A percentile compares a stretch with the other conserved stretches of the same genome.
Evolutionary conservation across 768 basidiomycete species (phyloP).

Genomic region (Suillus subalutaceus): DNA sequence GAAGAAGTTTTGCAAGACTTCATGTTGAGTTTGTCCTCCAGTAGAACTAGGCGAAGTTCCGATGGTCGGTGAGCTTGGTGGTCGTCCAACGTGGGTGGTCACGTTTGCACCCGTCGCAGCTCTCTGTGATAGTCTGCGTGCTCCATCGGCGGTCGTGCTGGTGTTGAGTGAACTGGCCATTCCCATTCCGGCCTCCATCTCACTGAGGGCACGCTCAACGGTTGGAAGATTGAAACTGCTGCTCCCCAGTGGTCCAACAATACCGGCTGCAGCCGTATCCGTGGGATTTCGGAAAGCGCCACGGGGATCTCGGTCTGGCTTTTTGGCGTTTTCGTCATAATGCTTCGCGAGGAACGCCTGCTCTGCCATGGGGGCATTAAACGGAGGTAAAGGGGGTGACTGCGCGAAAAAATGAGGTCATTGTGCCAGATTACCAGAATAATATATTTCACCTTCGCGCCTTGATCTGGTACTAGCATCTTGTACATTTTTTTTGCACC

Average conservation of each 20-base stretch:
- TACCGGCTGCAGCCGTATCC: constrained; percentile 62
- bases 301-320: constrained; percentile 87
- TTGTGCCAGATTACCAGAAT: not conserved
- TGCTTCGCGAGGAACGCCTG: constrained; percentile 90
- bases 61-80: constrained; percentile 44
- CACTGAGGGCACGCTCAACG: constrained; percentile 84
- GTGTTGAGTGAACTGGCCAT: constrained; percentile 35
- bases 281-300: constrained; percentile 81
- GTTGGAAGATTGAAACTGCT: constrained; percentile 83
- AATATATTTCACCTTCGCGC: constrained; percentile 58
- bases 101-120: constrained; percentile 39
- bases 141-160: constrained; percentile 38
- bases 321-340: constrained; percentile 90
- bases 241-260: constrained; percentile 92
- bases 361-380: constrained; percentile 84
- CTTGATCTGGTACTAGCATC: constrained; percentile 74
- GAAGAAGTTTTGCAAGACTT: constrained; percentile 88
- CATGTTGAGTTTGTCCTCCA: constrained; percentile 72
- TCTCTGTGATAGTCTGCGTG: constrained; percentile 35
- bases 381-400: constrained; percentile 68
- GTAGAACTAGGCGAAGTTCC: constrained; percentile 45
- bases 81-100: constrained; percentile 32
- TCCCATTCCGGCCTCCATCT: constrained; percentile 74
- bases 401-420: constrained; percentile 28
- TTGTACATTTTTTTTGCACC: constrained; percentile 72